Evolutionary conservation across 768 basidiomycete genomes (phyloP).

Genomic region (Podaxis sp.): DNA sequence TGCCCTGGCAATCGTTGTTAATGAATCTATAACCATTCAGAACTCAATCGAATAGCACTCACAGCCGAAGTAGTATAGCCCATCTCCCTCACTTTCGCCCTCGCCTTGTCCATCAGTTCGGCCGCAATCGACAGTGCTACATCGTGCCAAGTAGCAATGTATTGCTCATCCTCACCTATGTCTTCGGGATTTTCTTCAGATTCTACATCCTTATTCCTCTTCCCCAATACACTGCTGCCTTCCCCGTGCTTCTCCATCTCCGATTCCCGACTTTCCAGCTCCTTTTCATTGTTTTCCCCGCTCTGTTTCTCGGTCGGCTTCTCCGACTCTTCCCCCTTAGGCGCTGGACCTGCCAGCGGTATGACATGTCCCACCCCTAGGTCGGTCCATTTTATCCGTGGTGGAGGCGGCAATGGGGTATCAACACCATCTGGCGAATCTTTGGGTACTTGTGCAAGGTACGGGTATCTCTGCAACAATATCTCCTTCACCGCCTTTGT

Average conservation of each 20-base stretch:
- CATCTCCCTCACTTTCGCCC: conserved; percentile 67
- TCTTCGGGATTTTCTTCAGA: background rate
- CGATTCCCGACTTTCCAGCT: background rate
- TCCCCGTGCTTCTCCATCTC: conserved; percentile 9
- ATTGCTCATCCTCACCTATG: conserved; percentile 28
- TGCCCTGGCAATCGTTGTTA: conserved; percentile 51
- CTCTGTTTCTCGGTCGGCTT: background rate
- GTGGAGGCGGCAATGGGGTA: conserved; percentile 73
- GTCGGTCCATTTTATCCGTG: conserved; percentile 59
- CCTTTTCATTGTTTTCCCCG: background rate
- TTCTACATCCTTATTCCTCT: background rate
- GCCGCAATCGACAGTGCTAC: conserved; percentile 87
- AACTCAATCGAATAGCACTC: conserved; percentile 26
- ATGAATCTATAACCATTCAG: background rate
- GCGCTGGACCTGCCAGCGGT: conserved; percentile 41
- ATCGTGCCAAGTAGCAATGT: conserved; percentile 80
- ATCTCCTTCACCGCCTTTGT: conserved; percentile 76
- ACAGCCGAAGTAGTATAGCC: conserved; percentile 96
- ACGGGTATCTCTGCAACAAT: conserved; percentile 73
- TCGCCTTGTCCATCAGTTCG: conserved; percentile 76
- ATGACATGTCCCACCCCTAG: conserved; percentile 54
- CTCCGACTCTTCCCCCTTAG: conserved; percentile 9
- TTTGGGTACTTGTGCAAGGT: conserved; percentile 68
- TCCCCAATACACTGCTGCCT: background rate
- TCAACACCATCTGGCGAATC: conserved; percentile 73